Percentiles rank a stretch among this genome's conserved stretches.
Conservation (phyloP, 768 basidiomycete species). For the Dendrothele bispora region DNA sequence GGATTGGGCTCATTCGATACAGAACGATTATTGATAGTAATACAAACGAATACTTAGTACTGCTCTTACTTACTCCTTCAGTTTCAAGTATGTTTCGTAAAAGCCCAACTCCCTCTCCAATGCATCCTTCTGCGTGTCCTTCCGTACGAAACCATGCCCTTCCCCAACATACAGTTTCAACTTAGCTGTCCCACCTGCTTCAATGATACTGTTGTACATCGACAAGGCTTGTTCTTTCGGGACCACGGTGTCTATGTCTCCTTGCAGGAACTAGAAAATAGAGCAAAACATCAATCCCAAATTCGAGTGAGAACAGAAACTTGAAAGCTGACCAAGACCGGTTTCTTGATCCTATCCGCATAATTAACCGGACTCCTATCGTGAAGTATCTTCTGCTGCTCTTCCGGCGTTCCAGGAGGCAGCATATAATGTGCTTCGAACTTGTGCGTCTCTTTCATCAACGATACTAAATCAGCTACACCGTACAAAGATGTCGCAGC, state of each 20-base stretch:
- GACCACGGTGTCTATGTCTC: slow-evolving; percentile 46
- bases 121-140: slow-evolving; percentile 40
- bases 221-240: slow-evolving; percentile 49
- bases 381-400: slow-evolving; percentile 47
- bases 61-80: too few species aligned
- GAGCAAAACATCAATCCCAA: slow-evolving; percentile 13
- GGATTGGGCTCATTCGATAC: too few species aligned
- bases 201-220: slow-evolving; percentile 42
- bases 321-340: slow-evolving; percentile 45
- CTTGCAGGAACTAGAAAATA: slow-evolving; percentile 49
- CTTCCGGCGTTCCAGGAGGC: slow-evolving; percentile 49
- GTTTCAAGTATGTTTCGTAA: too few species aligned
- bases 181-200: slow-evolving; percentile 39
- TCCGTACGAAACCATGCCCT: slow-evolving; percentile 47
- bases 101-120: slow-evolving; percentile 42
- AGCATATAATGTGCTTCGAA: slow-evolving; percentile 50
- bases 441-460: slow-evolving; percentile 58
- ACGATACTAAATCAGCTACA: slow-evolving; percentile 57
- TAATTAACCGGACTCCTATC: slow-evolving; percentile 54
- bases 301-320: slow-evolving; percentile 13
- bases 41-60: too few species aligned
- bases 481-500: slow-evolving; percentile 70
- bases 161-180: slow-evolving; percentile 50
- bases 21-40: too few species aligned
- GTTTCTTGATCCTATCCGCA: slow-evolving; percentile 48